Evolutionary conservation across 2,329 filamentous ascomycete genomes (phyloP).

Genomic region (Paecilomyces sp.): DNA sequence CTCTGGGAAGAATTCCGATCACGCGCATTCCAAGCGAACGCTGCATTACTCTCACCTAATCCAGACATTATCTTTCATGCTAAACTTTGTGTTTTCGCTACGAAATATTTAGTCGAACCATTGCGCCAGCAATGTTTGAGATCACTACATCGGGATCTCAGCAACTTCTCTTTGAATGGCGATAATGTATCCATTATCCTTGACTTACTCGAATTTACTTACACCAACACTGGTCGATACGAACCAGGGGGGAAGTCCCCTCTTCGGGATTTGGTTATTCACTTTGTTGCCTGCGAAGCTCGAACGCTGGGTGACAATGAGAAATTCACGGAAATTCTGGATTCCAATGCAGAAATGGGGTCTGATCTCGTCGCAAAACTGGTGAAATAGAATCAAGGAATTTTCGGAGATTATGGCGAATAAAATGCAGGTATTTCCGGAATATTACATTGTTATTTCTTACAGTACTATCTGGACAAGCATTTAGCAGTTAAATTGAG

Average conservation of each 20-base stretch:
- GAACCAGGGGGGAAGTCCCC: background rate
- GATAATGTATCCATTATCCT: constrained; percentile 6
- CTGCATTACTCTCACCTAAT: background rate
- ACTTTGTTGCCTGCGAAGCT: constrained; percentile 29
- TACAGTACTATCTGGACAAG: no score
- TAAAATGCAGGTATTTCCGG: no score
- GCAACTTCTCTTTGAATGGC: background rate
- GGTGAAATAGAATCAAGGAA: background rate
- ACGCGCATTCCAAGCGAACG: background rate
- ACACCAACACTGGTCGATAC: constrained; percentile 1
- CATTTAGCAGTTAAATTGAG: no score
- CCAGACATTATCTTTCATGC: constrained; percentile 27
- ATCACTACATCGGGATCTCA: constrained; percentile 2
- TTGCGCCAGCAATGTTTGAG: background rate
- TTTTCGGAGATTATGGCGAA: no score
- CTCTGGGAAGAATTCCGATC: background rate
- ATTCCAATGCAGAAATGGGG: background rate
- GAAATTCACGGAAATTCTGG: constrained; percentile 39
- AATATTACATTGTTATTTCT: no score
- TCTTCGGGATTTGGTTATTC: constrained; percentile 3
- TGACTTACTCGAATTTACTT: constrained; percentile 5
- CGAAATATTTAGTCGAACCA: constrained; percentile 1
- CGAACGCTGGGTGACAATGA: constrained; percentile 59
- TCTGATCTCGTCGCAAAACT: background rate
- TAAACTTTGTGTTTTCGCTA: constrained; percentile 2